Percentiles rank a stretch among this genome's conserved stretches.
phyloP scores from a whole-genome alignment of 495 filamentous ascomycete genomes.

The Penicillium paxilli region DNA sequence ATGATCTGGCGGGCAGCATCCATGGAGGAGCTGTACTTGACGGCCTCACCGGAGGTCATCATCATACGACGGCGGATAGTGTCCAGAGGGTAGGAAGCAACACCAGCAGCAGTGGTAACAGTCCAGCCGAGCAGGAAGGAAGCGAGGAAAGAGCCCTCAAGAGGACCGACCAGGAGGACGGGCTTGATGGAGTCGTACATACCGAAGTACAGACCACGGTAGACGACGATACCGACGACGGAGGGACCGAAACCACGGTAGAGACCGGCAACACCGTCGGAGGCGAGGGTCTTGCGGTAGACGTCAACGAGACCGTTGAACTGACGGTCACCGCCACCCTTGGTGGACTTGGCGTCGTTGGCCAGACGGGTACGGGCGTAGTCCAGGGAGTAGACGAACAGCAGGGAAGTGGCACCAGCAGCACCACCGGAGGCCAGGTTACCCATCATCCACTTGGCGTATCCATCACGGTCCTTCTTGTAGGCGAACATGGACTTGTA shows the following conservation, averaged over 20 bases:
- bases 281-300: constrained; percentile 99
- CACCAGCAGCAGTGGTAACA: constrained; percentile 99
- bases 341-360: constrained; percentile 99
- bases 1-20: constrained; percentile 96
- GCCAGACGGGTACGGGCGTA: constrained; percentile 99
- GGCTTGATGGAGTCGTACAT: constrained; percentile 99
- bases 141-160: constrained; percentile 97
- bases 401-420: constrained; percentile 98
- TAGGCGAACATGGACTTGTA: constrained; percentile 99
- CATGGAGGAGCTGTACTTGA: constrained; percentile 96
- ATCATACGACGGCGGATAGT: constrained; percentile 99
- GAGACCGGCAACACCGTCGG: constrained; percentile 97
- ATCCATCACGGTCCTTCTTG: constrained; percentile 99
- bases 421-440: constrained; percentile 99
- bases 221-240: constrained; percentile 97
- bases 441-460: constrained; percentile 98
- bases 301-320: constrained; percentile 99
- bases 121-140: constrained; percentile 98
- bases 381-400: constrained; percentile 99
- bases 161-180: constrained; percentile 85
- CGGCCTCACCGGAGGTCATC: constrained; percentile 96
- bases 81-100: constrained; percentile 99
- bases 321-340: constrained; percentile 89
- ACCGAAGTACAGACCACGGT: constrained; percentile 99
- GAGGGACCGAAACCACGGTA: constrained; percentile 99